Evolutionary conservation across 352 stramenopile species (phyloP).

Genomic region (Pythium vanterpoolii): DNA sequence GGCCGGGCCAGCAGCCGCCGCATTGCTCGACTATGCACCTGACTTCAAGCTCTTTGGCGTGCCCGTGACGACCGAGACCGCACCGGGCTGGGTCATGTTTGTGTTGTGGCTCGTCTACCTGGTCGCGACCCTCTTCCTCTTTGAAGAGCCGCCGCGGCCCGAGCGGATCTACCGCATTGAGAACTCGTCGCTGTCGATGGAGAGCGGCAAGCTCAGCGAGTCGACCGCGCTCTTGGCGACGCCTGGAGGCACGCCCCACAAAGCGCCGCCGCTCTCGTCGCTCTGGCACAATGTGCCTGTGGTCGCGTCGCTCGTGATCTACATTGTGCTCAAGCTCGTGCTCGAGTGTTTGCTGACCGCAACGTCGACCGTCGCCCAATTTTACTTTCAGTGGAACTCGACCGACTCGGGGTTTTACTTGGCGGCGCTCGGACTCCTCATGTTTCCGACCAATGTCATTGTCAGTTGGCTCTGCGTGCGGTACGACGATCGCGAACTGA

Average conservation of each 20-base stretch:
- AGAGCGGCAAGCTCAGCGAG: constrained; percentile 39
- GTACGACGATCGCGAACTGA: constrained; percentile 92
- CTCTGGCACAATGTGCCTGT: constrained; percentile 76
- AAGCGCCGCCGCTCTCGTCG: constrained; percentile 41
- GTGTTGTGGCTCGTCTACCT: constrained; percentile 66
- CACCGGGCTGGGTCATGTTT: constrained; percentile 90
- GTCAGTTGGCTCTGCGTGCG: constrained; percentile 87
- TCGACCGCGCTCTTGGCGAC: constrained; percentile 36
- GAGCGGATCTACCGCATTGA: constrained; percentile 44
- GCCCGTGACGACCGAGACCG: constrained; percentile 83
- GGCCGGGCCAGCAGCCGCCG: constrained; percentile 78
- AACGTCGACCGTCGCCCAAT: constrained; percentile 81
- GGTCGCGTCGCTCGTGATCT: constrained; percentile 78
- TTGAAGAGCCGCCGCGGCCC: constrained; percentile 60
- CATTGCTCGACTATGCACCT: constrained; percentile 64
- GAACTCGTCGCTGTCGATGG: constrained; percentile 37
- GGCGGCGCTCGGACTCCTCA: constrained; percentile 83
- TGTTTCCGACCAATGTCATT: constrained; percentile 91
- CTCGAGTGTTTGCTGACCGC: constrained; percentile 88
- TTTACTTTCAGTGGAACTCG: constrained; percentile 90
- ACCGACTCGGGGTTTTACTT: constrained; percentile 86
- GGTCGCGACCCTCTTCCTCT: constrained; percentile 47
- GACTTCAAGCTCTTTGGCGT: constrained; percentile 62
- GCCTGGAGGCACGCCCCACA: constrained; percentile 11
- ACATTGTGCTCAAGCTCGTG: constrained; percentile 92